Evolutionary conservation across 2,329 filamentous ascomycete species (phyloP).

Genomic region (Pseudogymnoascus sp.): DNA sequence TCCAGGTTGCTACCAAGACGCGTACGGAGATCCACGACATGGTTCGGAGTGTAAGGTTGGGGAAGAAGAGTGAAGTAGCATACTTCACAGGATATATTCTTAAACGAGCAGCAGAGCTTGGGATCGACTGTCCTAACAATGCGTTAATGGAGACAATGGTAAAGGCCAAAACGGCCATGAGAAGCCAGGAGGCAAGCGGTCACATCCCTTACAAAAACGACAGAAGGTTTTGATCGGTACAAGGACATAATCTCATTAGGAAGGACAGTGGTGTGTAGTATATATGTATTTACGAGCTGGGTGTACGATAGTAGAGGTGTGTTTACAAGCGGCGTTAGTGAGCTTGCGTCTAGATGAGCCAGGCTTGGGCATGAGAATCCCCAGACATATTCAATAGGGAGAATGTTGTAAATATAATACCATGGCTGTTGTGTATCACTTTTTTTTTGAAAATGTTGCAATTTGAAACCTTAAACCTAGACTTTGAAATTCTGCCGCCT

Average conservation of each 20-base stretch:
- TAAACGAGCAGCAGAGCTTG: slow-evolving; percentile 60
- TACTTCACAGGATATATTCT: slow-evolving; percentile 88
- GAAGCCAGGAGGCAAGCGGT: slow-evolving; percentile 19
- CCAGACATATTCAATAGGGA: not conserved
- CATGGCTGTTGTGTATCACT: slow-evolving; percentile 5
- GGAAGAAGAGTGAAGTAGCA: slow-evolving; percentile 65
- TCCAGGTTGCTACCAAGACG: slow-evolving; percentile 46
- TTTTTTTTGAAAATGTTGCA: not conserved
- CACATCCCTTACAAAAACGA: slow-evolving; percentile 23
- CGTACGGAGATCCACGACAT: slow-evolving; percentile 50
- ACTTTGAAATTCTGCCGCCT: not conserved
- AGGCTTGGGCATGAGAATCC: not conserved
- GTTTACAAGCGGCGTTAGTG: not conserved
- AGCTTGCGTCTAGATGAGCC: not conserved
- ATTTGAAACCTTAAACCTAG: slow-evolving; percentile 5
- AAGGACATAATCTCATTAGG: not conserved
- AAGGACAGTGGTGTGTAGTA: not conserved
- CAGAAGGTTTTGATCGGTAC: not conserved
- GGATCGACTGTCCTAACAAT: slow-evolving; percentile 65
- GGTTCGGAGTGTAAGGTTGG: slow-evolving; percentile 55
- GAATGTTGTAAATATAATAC: slow-evolving; percentile 6
- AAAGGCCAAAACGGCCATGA: slow-evolving; percentile 52
- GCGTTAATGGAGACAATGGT: slow-evolving; percentile 66
- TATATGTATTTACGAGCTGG: slow-evolving; percentile 7
- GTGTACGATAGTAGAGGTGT: slow-evolving; percentile 6